phyloP scores from a whole-genome alignment of 768 basidiomycete species.

The Tulasnella sp. region DNA sequence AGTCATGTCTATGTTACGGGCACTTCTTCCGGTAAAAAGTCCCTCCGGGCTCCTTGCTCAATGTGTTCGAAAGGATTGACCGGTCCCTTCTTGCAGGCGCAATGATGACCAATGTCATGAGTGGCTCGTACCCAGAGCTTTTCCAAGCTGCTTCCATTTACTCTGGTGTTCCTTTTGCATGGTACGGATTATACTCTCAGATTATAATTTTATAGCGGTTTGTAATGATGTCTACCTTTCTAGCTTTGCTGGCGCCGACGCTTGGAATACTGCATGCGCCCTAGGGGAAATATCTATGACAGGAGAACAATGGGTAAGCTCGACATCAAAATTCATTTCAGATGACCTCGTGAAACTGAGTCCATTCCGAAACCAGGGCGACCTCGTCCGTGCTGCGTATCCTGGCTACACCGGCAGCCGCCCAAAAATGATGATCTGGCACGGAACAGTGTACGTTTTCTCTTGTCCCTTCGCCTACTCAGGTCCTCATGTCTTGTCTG shows the following conservation, averaged over 20 bases:
- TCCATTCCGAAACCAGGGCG: constrained; percentile 27
- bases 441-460: constrained; percentile 35
- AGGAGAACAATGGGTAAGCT: constrained; percentile 34
- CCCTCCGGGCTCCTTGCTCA: not conserved
- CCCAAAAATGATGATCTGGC: constrained; percentile 45
- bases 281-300: constrained; percentile 36
- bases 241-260: constrained; percentile 40
- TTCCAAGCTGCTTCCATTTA: constrained; percentile 19
- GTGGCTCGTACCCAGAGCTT: constrained; percentile 27
- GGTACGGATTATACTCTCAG: too few species aligned
- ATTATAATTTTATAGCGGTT: too few species aligned
- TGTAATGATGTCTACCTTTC: too few species aligned
- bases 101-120: constrained; percentile 45
- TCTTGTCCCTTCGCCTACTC: not conserved
- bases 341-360: not conserved
- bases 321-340: not conserved
- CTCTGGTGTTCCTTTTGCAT: constrained; percentile 31
- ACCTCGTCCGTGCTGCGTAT: constrained; percentile 37
- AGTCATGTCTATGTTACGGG: constrained; percentile 41
- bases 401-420: constrained; percentile 43
- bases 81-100: constrained; percentile 6
- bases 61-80: not conserved
- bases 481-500: not conserved
- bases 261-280: constrained; percentile 42
- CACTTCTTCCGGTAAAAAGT: constrained; percentile 35